Evolutionary conservation across 495 filamentous ascomycete species (phyloP).

Genomic region (Articulospora tetracladia): DNA sequence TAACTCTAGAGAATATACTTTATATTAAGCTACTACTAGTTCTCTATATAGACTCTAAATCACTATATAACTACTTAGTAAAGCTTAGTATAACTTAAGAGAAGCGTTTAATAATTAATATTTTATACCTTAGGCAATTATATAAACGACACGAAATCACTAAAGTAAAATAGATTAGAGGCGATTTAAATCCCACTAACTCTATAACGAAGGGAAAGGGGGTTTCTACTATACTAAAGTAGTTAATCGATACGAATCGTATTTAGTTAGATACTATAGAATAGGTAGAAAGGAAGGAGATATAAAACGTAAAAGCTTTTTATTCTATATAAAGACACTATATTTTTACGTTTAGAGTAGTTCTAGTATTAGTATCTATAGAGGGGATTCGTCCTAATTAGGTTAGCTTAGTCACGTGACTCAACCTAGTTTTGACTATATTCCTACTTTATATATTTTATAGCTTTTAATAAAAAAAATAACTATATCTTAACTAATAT

Average conservation of each 20-base stretch:
- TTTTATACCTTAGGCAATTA: conserved; percentile 5
- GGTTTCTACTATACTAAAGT: neutral
- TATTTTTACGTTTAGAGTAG: neutral
- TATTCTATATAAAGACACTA: neutral
- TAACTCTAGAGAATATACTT: conserved; percentile 4
- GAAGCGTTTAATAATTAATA: conserved; percentile 18
- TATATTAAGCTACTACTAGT: conserved; percentile 1
- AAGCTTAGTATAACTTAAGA: conserved; percentile 14
- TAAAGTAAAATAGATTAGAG: conserved; percentile 19
- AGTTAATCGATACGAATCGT: conserved; percentile 19
- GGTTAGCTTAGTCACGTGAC: too few relatives aligned
- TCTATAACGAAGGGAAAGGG: conserved; percentile 19
- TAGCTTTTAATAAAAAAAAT: too few relatives aligned
- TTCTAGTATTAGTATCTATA: neutral
- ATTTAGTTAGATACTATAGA: conserved; percentile 2
- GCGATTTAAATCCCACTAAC: conserved; percentile 12
- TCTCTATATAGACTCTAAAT: conserved; percentile 13
- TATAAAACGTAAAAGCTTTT: neutral
- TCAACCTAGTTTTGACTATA: too few relatives aligned
- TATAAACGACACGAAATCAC: conserved; percentile 19
- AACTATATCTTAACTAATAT: too few relatives aligned
- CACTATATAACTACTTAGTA: conserved; percentile 15
- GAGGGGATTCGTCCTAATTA: too few relatives aligned
- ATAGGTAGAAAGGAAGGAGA: conserved; percentile 15
- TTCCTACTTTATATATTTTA: too few relatives aligned